Percentiles rank a stretch among this genome's conserved stretches.
Conservation (phyloP, 768 basidiomycete genomes). For the Termitomyces sp. region DNA sequence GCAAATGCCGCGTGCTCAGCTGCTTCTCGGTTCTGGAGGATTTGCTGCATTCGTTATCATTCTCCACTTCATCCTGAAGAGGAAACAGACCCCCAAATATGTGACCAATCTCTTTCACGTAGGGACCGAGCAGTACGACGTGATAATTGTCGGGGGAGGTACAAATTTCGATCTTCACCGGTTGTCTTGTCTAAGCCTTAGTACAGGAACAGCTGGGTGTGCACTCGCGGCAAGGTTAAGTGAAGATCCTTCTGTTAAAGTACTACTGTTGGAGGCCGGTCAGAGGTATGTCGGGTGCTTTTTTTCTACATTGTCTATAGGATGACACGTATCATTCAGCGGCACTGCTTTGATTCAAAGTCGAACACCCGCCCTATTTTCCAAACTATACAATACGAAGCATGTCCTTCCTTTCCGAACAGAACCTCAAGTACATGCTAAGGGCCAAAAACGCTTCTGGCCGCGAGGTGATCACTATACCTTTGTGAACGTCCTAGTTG, state of each 20-base stretch:
- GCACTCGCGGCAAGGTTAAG: slow-evolving; percentile 52
- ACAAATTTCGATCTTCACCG: background rate
- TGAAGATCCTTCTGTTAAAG: slow-evolving; percentile 44
- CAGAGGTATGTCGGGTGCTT: slow-evolving; percentile 35
- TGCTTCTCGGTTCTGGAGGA: slow-evolving; percentile 13
- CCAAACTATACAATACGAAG: slow-evolving; percentile 31
- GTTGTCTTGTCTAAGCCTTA: background rate
- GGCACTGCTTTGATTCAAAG: slow-evolving; percentile 33
- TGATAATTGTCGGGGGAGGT: slow-evolving; percentile 54
- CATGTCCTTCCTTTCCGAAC: slow-evolving; percentile 49
- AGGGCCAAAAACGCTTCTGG: slow-evolving; percentile 45
- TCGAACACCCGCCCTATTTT: slow-evolving; percentile 35
- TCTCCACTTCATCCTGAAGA: slow-evolving; percentile 17
- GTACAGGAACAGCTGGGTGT: slow-evolving; percentile 52
- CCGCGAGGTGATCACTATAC: slow-evolving; percentile 44
- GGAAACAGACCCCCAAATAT: slow-evolving; percentile 11
- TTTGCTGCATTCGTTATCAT: slow-evolving; percentile 19
- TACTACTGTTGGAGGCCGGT: slow-evolving; percentile 54
- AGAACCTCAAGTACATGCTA: slow-evolving; percentile 45
- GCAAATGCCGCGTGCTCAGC: slow-evolving; percentile 4
- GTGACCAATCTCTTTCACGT: slow-evolving; percentile 19
- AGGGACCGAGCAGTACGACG: slow-evolving; percentile 32
- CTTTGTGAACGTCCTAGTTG: background rate
- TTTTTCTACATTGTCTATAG: background rate
- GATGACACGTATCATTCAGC: slow-evolving; percentile 21